Percentiles rank a stretch among this genome's conserved stretches.
These are phyloP conservation scores for Pichia sorboxylosa DNA, from an alignment of 1,139 yeast genomes.

Conservation along the genomic window DNA sequence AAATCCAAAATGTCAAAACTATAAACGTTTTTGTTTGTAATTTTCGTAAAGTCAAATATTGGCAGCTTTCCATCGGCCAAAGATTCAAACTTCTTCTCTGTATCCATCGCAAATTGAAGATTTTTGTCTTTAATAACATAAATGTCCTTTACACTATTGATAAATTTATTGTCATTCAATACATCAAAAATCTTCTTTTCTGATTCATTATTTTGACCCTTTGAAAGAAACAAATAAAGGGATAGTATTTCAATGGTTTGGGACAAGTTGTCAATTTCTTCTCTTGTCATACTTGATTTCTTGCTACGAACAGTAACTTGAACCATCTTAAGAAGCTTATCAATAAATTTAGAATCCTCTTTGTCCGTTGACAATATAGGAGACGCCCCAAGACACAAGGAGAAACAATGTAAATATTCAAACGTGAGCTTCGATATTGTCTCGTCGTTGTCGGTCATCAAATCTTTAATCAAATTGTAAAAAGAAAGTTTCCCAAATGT, in stretches of 20 bases:
- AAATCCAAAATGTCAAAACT: slow-evolving; percentile 13
- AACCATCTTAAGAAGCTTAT: slow-evolving; percentile 30
- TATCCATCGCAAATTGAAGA: slow-evolving; percentile 33
- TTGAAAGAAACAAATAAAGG: slow-evolving; percentile 42
- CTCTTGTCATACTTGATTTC: background rate
- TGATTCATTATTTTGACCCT: slow-evolving; percentile 35
- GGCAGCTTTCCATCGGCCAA: slow-evolving; percentile 32
- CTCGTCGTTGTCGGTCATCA: no score
- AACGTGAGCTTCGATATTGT: no score
- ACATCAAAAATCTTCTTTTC: slow-evolving; percentile 33
- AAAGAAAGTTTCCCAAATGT: background rate
- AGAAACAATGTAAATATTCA: no score
- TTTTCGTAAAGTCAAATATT: slow-evolving; percentile 40
- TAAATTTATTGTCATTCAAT: slow-evolving; percentile 30
- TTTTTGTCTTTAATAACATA: slow-evolving; percentile 33
- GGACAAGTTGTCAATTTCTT: slow-evolving; percentile 34
- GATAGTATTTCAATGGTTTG: slow-evolving; percentile 70
- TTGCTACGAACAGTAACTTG: background rate
- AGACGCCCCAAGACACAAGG: no score
- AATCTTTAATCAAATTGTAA: background rate
- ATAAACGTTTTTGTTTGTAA: slow-evolving; percentile 18
- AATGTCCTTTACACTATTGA: slow-evolving; percentile 24
- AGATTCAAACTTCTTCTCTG: slow-evolving; percentile 34
- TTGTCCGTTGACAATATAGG: slow-evolving; percentile 1
- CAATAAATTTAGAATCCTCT: slow-evolving; percentile 40